Evolutionary conservation across 1,139 yeast genomes (phyloP), one percentile per base, ranked within the genome.

Genomic region (Yamadazyma dendronema): DNA sequence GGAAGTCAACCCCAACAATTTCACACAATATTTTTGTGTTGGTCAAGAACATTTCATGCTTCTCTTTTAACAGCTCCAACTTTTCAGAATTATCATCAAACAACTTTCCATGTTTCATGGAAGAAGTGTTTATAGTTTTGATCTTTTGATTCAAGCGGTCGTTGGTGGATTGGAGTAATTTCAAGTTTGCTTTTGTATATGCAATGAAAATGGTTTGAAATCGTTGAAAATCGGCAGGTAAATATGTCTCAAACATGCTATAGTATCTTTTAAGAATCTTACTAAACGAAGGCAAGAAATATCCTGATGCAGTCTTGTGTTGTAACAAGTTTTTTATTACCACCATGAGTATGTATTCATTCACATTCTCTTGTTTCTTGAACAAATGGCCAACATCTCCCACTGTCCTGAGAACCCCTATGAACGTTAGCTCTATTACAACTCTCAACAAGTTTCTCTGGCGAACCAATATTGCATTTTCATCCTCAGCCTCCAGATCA

Each of bases 71-170:
- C 10, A 55, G 61, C 13, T 75, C 74, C 30, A 74, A 59, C 34
- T 67, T 72, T 1, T 54, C 59, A 30, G 71, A 67, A 28, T 71
- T 60, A 31, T 78, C 82, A 27, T 81, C 87, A 19, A 77, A 57
- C 4, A 77, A 56, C 45, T 73, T 75, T 21, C 95, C 95, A 2
- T 84, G 78, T 48, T 84, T 70, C 36, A 84, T 74, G 34, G 83
- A 78, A 2, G 81, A 76, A 38, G 70, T 73, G 37, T 71, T 71
- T 43, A 75, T 77, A 30, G 66, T 65, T 16, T 60, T 54, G 12
- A 62, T 63, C 19, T 71, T 52, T 17, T 62, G 62, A 16, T 56
- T 52, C 1, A 75, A 56, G 14, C 56, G 52, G 21, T 56, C 53
- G 36, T 74, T 67, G 23, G 72, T 48, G 1, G 55, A 56, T 4